Evolutionary conservation across 129 eudicot genomes (phyloP).

Genomic region (Arctium lappa): DNA sequence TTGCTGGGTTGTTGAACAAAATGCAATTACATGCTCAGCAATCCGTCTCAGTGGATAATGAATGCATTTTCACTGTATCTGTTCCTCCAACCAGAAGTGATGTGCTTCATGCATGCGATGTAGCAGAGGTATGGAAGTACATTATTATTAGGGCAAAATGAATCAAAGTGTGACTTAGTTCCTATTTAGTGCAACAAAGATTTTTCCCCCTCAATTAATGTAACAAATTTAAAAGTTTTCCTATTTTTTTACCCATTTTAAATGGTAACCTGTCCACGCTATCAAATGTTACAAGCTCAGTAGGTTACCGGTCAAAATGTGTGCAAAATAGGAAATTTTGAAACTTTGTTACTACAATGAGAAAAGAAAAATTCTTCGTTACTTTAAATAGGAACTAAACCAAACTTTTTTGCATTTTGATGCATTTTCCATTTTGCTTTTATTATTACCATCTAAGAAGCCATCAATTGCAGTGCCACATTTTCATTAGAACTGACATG

Average conservation of each 20-base stretch:
- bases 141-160: not conserved
- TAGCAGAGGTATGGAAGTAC: constrained; percentile 68
- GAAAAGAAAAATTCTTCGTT: not conserved
- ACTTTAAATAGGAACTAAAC: not conserved
- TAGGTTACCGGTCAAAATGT: not conserved
- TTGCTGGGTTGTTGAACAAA: constrained; percentile 52
- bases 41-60: constrained; percentile 34
- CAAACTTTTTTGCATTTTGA: not conserved
- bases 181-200: not conserved
- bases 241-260: not conserved
- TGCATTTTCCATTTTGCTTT: not conserved
- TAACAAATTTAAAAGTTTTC: not conserved
- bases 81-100: constrained; percentile 99
- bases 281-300: not conserved
- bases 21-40: constrained; percentile 55
- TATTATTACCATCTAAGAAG: not conserved
- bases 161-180: not conserved
- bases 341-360: not conserved
- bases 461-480: not conserved
- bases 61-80: constrained; percentile 48
- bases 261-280: not conserved
- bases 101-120: constrained; percentile 94
- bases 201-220: not conserved
- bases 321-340: not conserved
- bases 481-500: constrained; percentile 5